Base-by-base conservation (phyloP, 495 filamentous ascomycete genomes). In the Aspergillus indologenus region DNA sequence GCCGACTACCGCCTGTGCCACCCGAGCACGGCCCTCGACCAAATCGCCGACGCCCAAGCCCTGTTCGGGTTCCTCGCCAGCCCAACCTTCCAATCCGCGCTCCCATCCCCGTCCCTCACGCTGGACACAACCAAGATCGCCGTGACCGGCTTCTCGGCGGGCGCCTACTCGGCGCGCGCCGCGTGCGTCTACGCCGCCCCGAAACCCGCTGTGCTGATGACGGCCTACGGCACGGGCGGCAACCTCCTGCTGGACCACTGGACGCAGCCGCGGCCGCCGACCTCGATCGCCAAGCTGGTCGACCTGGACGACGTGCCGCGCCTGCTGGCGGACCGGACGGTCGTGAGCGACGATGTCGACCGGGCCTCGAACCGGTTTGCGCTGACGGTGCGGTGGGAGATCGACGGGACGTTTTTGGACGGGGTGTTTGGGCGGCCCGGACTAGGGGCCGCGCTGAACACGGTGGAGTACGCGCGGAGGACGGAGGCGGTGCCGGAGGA, bases 131-230 rank as follows among this genome's bases (percentile, higher is more conserved):
- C 59, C 50, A 62, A 65, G 34, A 67, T 75, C 22, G 71, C 71
- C 15, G 70, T 75, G 0, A 63, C 70, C 2, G 73, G 73, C n/a
- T 71, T 70, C 45, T 73, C 71, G 0, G 73, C 71, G 1, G 73
- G 73, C 18, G 73, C 65, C 2, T 74, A 70, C 52, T 66, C 68
- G 11, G 70, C 73, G 21, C 68, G 67, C 14, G 70, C 72, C n/a
- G 73, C 73, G 26, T 70, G 68, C 47, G 51, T 74, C 0, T 72
- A 73, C 24, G 73, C 71, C 4, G n/a, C 45, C 0, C 73, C 73
- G 17, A 71, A 62, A 19, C 73, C 73, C 0, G 65, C 66, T 5
- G 72, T 63, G 0, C 48, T 74, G 1, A 56, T 74, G 8, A 65
- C 68, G 0, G 64, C 68, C 18, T 75, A 67, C 45, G 72, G 69